These are phyloP conservation scores for Saccharomycopsis oosterbeekiorum DNA, from an alignment of 805 yeast species.

Conservation along the genomic window DNA sequence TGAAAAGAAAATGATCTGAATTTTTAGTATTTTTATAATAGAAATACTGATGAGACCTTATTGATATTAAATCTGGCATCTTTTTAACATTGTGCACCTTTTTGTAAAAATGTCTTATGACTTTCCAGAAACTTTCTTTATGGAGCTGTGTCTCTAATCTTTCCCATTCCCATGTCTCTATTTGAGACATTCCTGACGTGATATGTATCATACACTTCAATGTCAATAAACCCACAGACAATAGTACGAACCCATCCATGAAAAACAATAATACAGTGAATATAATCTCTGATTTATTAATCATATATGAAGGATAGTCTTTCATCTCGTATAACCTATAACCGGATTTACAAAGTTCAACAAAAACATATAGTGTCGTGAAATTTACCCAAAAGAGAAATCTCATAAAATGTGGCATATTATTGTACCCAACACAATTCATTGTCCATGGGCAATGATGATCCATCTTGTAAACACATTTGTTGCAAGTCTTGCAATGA, in stretches of 20 bases:
- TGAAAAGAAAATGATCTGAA: conserved; percentile 24
- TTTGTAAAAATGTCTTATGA: conserved; percentile 35
- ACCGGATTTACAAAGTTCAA: conserved; percentile 33
- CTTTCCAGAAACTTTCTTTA: conserved; percentile 43
- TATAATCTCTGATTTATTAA: conserved; percentile 41
- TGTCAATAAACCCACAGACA: conserved; percentile 50
- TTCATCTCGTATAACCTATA: conserved; percentile 37
- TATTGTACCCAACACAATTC: conserved; percentile 77
- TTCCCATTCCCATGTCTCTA: conserved; percentile 88
- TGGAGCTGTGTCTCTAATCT: conserved; percentile 60
- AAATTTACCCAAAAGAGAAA: conserved; percentile 59
- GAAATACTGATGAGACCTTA: conserved; percentile 11
- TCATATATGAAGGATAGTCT: conserved; percentile 45
- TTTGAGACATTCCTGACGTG: conserved; percentile 69
- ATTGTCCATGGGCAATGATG: conserved; percentile 91
- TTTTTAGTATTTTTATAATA: conserved; percentile 12
- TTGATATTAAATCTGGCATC: conserved; percentile 18
- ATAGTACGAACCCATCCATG: conserved; percentile 45
- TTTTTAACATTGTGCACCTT: conserved; percentile 18
- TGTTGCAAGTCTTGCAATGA: conserved; percentile 69
- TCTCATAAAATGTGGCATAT: conserved; percentile 71
- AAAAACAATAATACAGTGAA: conserved; percentile 48
- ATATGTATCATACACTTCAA: conserved; percentile 50
- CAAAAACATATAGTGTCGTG: conserved; percentile 38
- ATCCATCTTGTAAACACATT: conserved; percentile 79